phyloP scores from a whole-genome alignment of 345 rosid genomes.

The Jatropha curcas region DNA sequence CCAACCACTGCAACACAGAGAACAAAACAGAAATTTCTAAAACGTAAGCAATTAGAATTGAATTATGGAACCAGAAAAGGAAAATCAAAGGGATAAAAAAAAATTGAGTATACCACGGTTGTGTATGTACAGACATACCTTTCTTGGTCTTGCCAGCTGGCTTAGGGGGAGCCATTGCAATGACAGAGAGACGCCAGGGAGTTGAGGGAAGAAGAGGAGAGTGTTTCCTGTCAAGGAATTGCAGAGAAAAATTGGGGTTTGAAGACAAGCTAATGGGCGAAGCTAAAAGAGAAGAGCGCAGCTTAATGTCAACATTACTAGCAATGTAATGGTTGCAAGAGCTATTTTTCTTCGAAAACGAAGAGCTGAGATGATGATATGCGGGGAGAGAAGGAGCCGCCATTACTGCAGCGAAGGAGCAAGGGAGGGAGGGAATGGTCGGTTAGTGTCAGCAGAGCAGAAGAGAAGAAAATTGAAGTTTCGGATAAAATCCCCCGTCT shows the following conservation, averaged over 20 bases:
- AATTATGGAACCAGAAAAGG: not conserved
- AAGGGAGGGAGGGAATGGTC: slow-evolving; percentile 10
- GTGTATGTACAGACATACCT: slow-evolving; percentile 51
- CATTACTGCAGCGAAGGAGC: not conserved
- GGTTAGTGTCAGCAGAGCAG: too few species aligned
- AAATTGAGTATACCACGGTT: slow-evolving; percentile 1
- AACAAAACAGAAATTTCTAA: not conserved
- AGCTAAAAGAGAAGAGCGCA: slow-evolving; percentile 41
- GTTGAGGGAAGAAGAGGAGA: slow-evolving; percentile 50
- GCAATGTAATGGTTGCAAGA: not conserved
- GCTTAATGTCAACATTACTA: slow-evolving; percentile 25
- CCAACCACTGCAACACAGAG: slow-evolving; percentile 5
- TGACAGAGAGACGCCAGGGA: slow-evolving; percentile 62
- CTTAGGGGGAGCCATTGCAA: slow-evolving; percentile 98
- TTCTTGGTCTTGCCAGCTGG: slow-evolving; percentile 83
- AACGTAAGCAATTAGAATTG: not conserved
- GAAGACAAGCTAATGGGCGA: slow-evolving; percentile 49
- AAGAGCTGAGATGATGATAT: not conserved
- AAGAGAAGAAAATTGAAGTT: slow-evolving; percentile 28
- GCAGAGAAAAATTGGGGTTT: slow-evolving; percentile 46
- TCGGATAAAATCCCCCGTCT: slow-evolving; percentile 31
- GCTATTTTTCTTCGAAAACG: not conserved
- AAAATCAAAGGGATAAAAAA: not conserved
- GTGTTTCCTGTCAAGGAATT: slow-evolving; percentile 44
- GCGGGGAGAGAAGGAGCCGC: slow-evolving; percentile 16